Base-by-base conservation (phyloP, 2,329 filamentous ascomycete species). In the Colletotrichum liriopes region DNA sequence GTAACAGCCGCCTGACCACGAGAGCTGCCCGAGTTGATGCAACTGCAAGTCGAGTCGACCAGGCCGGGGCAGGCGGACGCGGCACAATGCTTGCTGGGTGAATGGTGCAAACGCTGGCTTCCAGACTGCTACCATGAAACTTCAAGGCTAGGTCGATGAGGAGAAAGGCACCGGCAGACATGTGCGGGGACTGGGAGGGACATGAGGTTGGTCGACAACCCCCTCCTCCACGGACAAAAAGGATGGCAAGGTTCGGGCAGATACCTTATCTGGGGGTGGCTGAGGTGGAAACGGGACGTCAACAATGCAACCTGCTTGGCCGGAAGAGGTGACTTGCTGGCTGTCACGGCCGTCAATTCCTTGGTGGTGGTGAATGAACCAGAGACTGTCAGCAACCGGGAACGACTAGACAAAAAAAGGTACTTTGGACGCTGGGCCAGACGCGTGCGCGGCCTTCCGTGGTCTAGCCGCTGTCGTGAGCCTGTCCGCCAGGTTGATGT, bases 301-400 rank as follows among this genome's bases (percentile, higher is more conserved):
- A 37, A 29, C 5, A 41, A 29, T 51, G 47, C 23, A 43, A 52
- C 32, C 35, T 49, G 32, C 39, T 45, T 51, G 20, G 59, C 12
- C 26, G 20, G 43, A 39, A 20, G 14, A 8, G 29, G n/a, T 62
- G 29, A 18, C 43, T 49, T 62, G 59, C 59, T 49, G 20, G 29
- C 29, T 35, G 49, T 51, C 49, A 29, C 23, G 39, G 37, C 26
- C 26, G 32, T 37, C 23, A 39, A 63, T 14, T 3, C 20, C 29
- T 32, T 9, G 29, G 16, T 23, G 64, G 26, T 62, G 49, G 41
- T 68, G 67, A 62, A 63, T 67, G 68, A 67, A 41, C 56, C 59
- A 69, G 67, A 43, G 52, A 35, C 52, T 8, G 35, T 18, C 47
- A 69, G 43, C 52, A 32, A 69, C 67, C 65, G 47, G 41, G 45